A percentile compares a stretch with the other conserved stretches of the same genome.
Evolutionary conservation across 2,329 filamentous ascomycete genomes (phyloP).

Genomic region (Eutypa lata): DNA sequence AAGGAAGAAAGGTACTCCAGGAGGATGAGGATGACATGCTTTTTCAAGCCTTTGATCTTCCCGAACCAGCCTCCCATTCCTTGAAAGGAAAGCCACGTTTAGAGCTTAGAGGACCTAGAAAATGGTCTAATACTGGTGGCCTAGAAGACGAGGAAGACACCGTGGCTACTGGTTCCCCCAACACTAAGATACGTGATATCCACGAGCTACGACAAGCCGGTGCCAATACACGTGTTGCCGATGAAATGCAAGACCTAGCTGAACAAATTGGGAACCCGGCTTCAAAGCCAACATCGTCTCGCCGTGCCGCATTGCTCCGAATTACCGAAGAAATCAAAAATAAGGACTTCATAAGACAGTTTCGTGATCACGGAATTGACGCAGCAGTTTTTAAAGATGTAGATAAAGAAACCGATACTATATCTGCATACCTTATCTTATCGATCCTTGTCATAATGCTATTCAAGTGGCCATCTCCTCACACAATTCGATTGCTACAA

Average conservation of each 20-base stretch:
- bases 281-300: constrained; percentile 44
- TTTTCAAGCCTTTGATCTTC: constrained; percentile 24
- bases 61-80: constrained; percentile 18
- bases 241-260: constrained; percentile 63
- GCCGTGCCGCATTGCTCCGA: constrained; percentile 58
- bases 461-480: constrained; percentile 55
- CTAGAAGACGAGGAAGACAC: constrained; percentile 39
- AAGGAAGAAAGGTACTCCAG: constrained; percentile 26
- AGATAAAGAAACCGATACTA: constrained; percentile 55
- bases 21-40: constrained; percentile 31
- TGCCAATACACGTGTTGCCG: constrained; percentile 62
- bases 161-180: constrained; percentile 38
- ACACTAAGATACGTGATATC: constrained; percentile 57
- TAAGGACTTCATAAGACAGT: constrained; percentile 63
- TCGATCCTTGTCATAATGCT: constrained; percentile 63
- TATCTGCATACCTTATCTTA: constrained; percentile 62
- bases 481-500: constrained; percentile 56
- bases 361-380: constrained; percentile 72
- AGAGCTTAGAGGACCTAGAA: constrained; percentile 26
- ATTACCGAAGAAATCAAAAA: constrained; percentile 57
- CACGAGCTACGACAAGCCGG: constrained; percentile 65
- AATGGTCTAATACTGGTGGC: constrained; percentile 10
- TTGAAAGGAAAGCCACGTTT: constrained; percentile 25
- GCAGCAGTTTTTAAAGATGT: constrained; percentile 64
- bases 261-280: constrained; percentile 55